Evolutionary conservation across 306 rosid genomes (phyloP).

Genomic region (Dalbergia oliveri): DNA sequence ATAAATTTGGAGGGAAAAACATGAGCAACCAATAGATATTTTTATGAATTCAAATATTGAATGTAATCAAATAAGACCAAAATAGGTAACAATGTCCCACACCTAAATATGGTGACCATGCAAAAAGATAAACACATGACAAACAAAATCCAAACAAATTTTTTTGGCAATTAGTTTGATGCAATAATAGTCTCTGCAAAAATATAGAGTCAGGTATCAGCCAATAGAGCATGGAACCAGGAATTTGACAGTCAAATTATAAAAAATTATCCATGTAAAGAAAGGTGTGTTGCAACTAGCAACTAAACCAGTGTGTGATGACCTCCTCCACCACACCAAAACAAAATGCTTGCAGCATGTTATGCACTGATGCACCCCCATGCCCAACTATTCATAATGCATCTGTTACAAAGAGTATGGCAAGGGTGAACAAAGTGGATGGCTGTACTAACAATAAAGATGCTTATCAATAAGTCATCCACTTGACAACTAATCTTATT

Average conservation of each 20-base stretch:
- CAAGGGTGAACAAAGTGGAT: constrained; percentile 19
- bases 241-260: constrained; percentile 17
- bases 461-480: constrained; percentile 22
- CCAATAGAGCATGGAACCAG: constrained; percentile 20
- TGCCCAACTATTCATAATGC: neutral
- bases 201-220: constrained; percentile 38
- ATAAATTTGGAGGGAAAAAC: constrained; percentile 36
- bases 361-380: constrained; percentile 23
- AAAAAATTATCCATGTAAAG: constrained; percentile 18
- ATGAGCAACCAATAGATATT: constrained; percentile 37
- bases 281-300: neutral
- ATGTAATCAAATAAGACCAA: neutral
- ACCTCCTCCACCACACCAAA: constrained; percentile 29
- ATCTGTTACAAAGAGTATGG: constrained; percentile 20
- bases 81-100: constrained; percentile 24
- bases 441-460: neutral
- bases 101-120: constrained; percentile 24
- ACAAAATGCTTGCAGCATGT: neutral
- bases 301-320: neutral
- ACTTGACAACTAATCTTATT: constrained; percentile 25
- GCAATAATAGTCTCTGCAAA: constrained; percentile 27
- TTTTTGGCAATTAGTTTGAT: constrained; percentile 13
- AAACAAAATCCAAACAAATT: constrained; percentile 1
- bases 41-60: constrained; percentile 10
- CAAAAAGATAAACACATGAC: constrained; percentile 39